Evolutionary conservation across 768 basidiomycete species (phyloP).

Genomic region (Rhizopogon rudus): DNA sequence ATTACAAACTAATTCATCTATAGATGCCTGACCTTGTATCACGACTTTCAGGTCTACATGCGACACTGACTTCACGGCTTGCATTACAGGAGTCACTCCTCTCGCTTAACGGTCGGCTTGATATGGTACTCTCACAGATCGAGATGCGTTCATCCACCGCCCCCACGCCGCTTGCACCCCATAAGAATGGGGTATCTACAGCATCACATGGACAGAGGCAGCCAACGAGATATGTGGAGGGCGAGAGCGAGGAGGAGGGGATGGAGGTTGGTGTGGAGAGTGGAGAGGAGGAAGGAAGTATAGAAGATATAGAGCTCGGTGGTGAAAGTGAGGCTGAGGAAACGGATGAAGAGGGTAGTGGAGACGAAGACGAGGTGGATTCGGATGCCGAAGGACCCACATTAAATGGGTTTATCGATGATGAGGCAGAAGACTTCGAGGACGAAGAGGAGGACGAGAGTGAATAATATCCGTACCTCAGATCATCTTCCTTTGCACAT

Average conservation of each 20-base stretch:
- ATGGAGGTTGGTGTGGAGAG: slow-evolving; percentile 54
- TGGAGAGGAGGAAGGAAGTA: slow-evolving; percentile 64
- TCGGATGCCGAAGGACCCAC: slow-evolving; percentile 35
- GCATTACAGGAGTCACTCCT: slow-evolving; percentile 81
- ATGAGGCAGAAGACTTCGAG: slow-evolving; percentile 54
- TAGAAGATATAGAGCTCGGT: slow-evolving; percentile 76
- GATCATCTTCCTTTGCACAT: not conserved
- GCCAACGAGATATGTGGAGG: slow-evolving; percentile 64
- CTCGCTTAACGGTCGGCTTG: slow-evolving; percentile 83
- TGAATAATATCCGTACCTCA: slow-evolving; percentile 26
- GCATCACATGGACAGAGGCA: slow-evolving; percentile 33
- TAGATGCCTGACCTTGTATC: slow-evolving; percentile 92
- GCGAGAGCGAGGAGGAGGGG: slow-evolving; percentile 66
- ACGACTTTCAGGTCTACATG: slow-evolving; percentile 79
- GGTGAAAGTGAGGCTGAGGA: slow-evolving; percentile 53
- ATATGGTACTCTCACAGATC: slow-evolving; percentile 92
- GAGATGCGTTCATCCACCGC: slow-evolving; percentile 78
- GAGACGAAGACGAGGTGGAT: slow-evolving; percentile 36
- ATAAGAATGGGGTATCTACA: slow-evolving; percentile 28
- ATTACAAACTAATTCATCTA: slow-evolving; percentile 4
- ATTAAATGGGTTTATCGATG: slow-evolving; percentile 52
- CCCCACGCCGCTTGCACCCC: slow-evolving; percentile 48
- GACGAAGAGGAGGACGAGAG: slow-evolving; percentile 52
- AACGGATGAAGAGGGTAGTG: slow-evolving; percentile 38
- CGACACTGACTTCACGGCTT: slow-evolving; percentile 74